Conservation (phyloP, 495 filamentous ascomycete species). For the Aspergillus kassunensis region DNA sequence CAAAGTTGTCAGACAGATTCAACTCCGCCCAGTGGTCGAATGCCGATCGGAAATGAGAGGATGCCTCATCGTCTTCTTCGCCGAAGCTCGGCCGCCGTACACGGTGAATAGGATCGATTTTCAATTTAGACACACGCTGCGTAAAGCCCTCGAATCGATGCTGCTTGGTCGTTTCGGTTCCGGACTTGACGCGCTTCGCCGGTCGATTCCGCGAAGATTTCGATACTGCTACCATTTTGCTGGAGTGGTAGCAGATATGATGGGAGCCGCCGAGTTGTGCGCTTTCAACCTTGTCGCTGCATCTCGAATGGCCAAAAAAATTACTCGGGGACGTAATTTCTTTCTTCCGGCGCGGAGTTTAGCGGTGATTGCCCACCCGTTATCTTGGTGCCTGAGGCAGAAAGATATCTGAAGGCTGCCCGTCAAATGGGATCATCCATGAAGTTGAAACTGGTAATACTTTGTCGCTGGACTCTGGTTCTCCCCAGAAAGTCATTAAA, state of each 20-base stretch:
- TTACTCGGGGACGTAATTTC: constrained; percentile 34
- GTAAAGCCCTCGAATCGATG: constrained; percentile 92
- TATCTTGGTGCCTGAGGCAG: too few species aligned
- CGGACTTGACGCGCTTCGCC: constrained; percentile 54
- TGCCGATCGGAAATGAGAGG: constrained; percentile 77
- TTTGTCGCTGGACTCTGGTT: too few species aligned
- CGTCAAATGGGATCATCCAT: too few species aligned
- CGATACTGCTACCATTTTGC: constrained; percentile 53
- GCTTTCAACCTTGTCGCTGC: constrained; percentile 21
- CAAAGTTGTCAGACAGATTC: constrained; percentile 79
- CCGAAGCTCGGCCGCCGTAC: constrained; percentile 76
- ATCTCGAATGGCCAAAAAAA: constrained; percentile 40
- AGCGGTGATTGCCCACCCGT: constrained; percentile 22
- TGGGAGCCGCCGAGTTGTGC: constrained; percentile 31
- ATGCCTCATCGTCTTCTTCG: constrained; percentile 63
- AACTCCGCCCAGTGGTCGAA: constrained; percentile 86
- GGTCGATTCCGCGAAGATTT: constrained; percentile 63
- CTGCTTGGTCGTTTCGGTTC: constrained; percentile 71
- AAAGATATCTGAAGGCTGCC: too few species aligned
- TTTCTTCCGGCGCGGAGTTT: constrained; percentile 37
- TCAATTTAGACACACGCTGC: constrained; percentile 86
- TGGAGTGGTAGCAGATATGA: constrained; percentile 15
- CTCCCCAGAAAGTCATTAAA: too few species aligned
- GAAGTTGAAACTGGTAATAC: too few species aligned
- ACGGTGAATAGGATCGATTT: constrained; percentile 85